A percentile compares a stretch with the other conserved stretches of the same genome.
phyloP scores from a whole-genome alignment of 441 rosid species.

The Mallotus japonicus region DNA sequence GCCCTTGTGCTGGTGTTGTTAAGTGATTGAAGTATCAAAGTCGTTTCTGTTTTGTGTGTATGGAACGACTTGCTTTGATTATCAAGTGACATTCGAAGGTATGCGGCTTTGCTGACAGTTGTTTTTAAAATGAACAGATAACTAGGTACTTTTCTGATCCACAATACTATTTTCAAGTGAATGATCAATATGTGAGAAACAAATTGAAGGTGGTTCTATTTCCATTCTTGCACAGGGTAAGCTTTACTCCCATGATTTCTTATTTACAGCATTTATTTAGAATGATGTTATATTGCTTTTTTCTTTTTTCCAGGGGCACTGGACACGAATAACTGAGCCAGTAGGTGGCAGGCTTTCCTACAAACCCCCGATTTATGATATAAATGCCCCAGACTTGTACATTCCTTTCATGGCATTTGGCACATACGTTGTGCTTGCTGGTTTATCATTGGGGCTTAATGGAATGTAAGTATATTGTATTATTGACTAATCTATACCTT shows the following conservation, averaged over 20 bases:
- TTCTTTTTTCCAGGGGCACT: conserved; percentile 64
- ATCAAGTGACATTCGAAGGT: conserved; percentile 4
- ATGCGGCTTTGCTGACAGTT: conserved; percentile 13
- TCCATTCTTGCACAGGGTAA: conserved; percentile 90
- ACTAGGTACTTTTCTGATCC: conserved; percentile 89
- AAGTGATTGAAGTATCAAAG: background rate
- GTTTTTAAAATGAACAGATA: conserved; percentile 50
- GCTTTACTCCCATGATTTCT: conserved; percentile 15
- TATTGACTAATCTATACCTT: background rate
- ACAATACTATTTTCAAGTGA: conserved; percentile 96
- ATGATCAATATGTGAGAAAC: conserved; percentile 93
- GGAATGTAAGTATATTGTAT: conserved; percentile 62
- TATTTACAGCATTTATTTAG: background rate
- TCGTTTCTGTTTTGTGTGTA: background rate
- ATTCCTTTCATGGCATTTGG: conserved; percentile 97
- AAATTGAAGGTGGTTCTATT: conserved; percentile 83
- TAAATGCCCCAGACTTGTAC: conserved; percentile 93
- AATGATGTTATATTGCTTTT: conserved; percentile 16
- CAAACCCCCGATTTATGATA: conserved; percentile 84
- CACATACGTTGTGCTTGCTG: conserved; percentile 88
- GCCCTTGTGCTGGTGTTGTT: background rate
- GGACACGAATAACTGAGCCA: conserved; percentile 92
- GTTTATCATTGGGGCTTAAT: conserved; percentile 72
- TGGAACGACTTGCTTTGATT: conserved; percentile 5
- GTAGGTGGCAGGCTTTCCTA: conserved; percentile 96